Evolutionary conservation across 441 rosid species (phyloP).

Genomic region (Gossypium trilobum): DNA sequence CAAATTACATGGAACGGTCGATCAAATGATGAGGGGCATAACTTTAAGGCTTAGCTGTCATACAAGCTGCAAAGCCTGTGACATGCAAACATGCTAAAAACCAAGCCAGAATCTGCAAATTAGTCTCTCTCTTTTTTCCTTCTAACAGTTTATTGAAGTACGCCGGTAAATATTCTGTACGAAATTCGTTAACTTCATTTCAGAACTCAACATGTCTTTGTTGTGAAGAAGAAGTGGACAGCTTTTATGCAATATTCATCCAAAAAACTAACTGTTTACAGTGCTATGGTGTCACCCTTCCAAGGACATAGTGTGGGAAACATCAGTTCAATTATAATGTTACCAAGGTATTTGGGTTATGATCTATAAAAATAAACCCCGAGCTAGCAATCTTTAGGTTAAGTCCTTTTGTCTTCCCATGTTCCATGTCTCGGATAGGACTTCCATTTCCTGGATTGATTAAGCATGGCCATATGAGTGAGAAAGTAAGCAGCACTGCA

Average conservation of each 20-base stretch:
- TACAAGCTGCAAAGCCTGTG: not conserved
- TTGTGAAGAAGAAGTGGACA: not conserved
- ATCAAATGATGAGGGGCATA: not conserved
- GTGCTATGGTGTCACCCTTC: not conserved
- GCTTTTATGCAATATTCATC: not conserved
- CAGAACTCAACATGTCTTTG: not conserved
- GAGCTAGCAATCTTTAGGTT: not conserved
- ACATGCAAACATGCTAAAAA: not conserved
- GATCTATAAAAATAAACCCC: not conserved
- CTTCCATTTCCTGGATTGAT: constrained; percentile 4
- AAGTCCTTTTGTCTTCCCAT: not conserved
- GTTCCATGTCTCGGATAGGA: not conserved
- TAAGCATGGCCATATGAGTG: not conserved
- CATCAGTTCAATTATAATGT: not conserved
- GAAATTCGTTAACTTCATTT: not conserved
- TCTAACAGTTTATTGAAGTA: not conserved
- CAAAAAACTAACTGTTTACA: not conserved
- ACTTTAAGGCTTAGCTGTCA: not conserved
- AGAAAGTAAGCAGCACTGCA: not conserved
- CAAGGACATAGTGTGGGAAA: not conserved
- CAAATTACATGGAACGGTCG: not conserved
- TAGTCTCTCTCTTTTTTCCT: not conserved
- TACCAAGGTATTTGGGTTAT: not conserved
- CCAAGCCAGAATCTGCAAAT: constrained; percentile 1
- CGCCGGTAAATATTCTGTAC: not conserved